Conservation (phyloP, 495 filamentous ascomycete genomes). For the Neurospora sp. region DNA sequence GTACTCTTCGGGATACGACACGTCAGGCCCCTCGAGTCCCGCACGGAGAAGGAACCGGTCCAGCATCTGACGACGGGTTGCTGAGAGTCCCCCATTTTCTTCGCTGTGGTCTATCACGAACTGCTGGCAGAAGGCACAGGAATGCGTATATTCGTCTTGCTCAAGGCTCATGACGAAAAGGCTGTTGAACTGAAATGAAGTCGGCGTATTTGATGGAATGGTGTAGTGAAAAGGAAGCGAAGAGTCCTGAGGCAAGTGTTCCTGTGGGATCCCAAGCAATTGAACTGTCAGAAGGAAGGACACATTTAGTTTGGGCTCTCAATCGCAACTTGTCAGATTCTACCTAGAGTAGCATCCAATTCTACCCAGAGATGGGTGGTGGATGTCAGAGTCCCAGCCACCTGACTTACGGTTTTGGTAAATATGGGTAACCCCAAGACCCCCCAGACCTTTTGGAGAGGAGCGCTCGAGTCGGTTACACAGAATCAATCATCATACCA, state of each 20-base stretch:
- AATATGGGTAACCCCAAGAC: background rate
- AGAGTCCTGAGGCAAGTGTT: background rate
- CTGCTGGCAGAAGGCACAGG: background rate
- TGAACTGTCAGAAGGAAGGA: background rate
- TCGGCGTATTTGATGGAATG: background rate
- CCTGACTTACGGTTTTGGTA: background rate
- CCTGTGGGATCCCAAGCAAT: background rate
- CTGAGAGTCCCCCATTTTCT: background rate
- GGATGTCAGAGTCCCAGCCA: background rate
- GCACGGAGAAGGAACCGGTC: background rate
- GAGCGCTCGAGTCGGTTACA: background rate
- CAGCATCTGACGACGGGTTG: background rate
- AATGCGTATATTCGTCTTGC: background rate
- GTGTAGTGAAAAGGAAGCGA: background rate
- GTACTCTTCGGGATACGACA: background rate
- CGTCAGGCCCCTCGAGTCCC: background rate
- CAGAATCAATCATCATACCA: background rate
- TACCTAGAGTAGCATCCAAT: background rate
- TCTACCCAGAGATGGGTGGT: background rate
- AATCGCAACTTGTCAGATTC: background rate
- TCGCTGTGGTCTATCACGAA: background rate
- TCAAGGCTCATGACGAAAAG: background rate
- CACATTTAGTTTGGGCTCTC: background rate
- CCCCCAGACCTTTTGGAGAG: background rate
- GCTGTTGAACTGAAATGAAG: background rate